A percentile compares a stretch with the other conserved stretches of the same genome.
Evolutionary conservation across 2,329 filamentous ascomycete species (phyloP).

Genomic region (Pleoardoris graminearum): DNA sequence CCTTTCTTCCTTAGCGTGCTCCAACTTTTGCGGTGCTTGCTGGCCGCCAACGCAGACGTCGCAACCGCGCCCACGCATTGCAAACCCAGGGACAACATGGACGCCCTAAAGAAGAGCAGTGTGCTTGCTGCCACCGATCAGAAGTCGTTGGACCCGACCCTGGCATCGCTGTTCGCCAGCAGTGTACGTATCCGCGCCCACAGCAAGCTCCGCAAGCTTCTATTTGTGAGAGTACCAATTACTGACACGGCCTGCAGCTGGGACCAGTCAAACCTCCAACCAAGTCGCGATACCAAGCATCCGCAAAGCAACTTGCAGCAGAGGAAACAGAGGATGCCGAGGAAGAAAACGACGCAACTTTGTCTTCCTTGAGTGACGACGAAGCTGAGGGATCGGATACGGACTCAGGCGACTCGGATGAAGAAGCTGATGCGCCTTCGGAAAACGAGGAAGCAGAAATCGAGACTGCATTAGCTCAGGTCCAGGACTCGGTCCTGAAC

Average conservation of each 20-base stretch:
- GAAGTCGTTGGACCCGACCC: constrained; percentile 47
- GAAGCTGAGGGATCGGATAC: constrained; percentile 37
- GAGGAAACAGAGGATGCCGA: constrained; percentile 49
- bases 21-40: constrained; percentile 34
- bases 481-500: constrained; percentile 30
- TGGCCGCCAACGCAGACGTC: constrained; percentile 13
- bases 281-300: constrained; percentile 45
- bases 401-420: constrained; percentile 26
- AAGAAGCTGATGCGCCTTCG: constrained; percentile 23
- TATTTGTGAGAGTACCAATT: background rate
- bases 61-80: constrained; percentile 41
- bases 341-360: constrained; percentile 9
- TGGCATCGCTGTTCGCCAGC: constrained; percentile 54
- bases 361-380: constrained; percentile 8
- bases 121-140: constrained; percentile 34
- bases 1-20: too few species aligned
- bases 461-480: constrained; percentile 29
- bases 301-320: constrained; percentile 21
- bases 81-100: constrained; percentile 26
- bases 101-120: constrained; percentile 17
- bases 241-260: constrained; percentile 26
- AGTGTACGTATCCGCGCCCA: constrained; percentile 36
- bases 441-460: constrained; percentile 22
- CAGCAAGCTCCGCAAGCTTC: constrained; percentile 10
- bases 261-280: constrained; percentile 45